Evolutionary conservation across 192 early-diverging fungal species (phyloP).

Genomic region (Coemansia sp.): DNA sequence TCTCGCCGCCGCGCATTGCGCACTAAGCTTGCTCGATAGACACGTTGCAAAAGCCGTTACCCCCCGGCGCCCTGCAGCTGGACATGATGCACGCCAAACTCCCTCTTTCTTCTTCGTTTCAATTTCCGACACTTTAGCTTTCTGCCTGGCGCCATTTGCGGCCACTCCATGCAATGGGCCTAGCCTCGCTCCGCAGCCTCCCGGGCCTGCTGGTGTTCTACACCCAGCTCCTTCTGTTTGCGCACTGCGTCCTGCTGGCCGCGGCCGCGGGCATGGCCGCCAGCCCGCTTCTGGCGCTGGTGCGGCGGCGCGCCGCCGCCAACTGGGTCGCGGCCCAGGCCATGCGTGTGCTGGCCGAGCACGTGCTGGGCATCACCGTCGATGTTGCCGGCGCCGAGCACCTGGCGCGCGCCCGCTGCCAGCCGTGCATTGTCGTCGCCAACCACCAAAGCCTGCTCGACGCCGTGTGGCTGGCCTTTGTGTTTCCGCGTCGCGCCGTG

Average conservation of each 20-base stretch:
- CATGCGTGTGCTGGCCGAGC: slow-evolving; percentile 52
- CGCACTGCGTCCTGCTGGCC: slow-evolving; percentile 27
- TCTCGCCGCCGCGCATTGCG: slow-evolving; percentile 37
- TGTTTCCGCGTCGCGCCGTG: slow-evolving; percentile 61
- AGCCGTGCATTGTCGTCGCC: slow-evolving; percentile 67
- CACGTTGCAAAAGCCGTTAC: background rate
- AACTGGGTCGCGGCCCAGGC: slow-evolving; percentile 61
- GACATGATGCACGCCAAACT: background rate
- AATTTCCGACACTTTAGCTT: background rate
- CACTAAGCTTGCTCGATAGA: slow-evolving; percentile 7
- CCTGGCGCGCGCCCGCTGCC: slow-evolving; percentile 35
- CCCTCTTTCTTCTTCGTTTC: background rate
- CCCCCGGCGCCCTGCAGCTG: no score
- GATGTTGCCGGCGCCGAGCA: slow-evolving; percentile 61
- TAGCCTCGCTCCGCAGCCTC: slow-evolving; percentile 8
- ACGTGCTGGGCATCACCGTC: slow-evolving; percentile 57
- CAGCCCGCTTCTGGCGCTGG: slow-evolving; percentile 20
- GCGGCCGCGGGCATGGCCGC: slow-evolving; percentile 28
- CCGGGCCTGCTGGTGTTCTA: slow-evolving; percentile 28
- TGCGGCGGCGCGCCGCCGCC: slow-evolving; percentile 35
- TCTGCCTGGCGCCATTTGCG: background rate
- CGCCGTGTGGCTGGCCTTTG: slow-evolving; percentile 59
- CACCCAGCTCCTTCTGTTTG: slow-evolving; percentile 32
- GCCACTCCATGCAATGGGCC: slow-evolving; percentile 7
- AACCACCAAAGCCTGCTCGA: slow-evolving; percentile 88